phyloP scores from a whole-genome alignment of 2,329 filamentous ascomycete species.

The Penicillium sp. region DNA sequence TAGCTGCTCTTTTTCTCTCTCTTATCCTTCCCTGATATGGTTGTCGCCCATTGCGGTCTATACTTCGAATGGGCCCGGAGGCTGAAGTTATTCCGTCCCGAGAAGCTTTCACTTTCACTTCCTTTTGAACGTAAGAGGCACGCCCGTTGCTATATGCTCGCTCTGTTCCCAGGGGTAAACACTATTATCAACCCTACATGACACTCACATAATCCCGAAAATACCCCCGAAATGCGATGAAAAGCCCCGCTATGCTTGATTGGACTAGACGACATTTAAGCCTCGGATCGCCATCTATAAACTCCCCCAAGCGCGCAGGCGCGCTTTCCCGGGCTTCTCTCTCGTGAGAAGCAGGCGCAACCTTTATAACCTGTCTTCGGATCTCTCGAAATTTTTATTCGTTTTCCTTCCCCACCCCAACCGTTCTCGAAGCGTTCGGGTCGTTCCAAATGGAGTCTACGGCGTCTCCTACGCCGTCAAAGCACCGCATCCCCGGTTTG shows the following conservation, averaged over 20 bases:
- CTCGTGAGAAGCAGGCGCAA: neutral
- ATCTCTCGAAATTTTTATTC: neutral
- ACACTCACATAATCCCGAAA: neutral
- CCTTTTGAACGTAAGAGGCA: neutral
- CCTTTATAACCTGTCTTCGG: neutral
- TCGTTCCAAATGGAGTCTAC: constrained; percentile 29
- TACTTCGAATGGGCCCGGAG: neutral
- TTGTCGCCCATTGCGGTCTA: neutral
- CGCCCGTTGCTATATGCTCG: neutral
- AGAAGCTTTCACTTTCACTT: constrained; percentile 4
- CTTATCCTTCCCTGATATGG: neutral
- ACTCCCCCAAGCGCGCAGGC: constrained; percentile 19
- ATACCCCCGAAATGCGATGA: constrained; percentile 7
- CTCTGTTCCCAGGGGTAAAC: neutral
- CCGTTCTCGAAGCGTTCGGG: neutral
- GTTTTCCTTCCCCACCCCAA: neutral
- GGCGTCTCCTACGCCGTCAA: constrained; percentile 22
- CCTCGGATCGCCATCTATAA: constrained; percentile 12
- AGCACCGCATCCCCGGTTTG: constrained; percentile 36
- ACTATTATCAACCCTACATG: neutral
- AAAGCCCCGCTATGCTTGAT: constrained; percentile 8
- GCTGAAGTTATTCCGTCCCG: constrained; percentile 4
- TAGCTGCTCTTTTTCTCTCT: no score
- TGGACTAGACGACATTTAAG: constrained; percentile 7
- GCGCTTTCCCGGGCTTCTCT: constrained; percentile 11